Percentiles rank a stretch among this genome's conserved stretches.
Evolutionary conservation across 768 basidiomycete genomes (phyloP).

Genomic region (Hericium alpestre): DNA sequence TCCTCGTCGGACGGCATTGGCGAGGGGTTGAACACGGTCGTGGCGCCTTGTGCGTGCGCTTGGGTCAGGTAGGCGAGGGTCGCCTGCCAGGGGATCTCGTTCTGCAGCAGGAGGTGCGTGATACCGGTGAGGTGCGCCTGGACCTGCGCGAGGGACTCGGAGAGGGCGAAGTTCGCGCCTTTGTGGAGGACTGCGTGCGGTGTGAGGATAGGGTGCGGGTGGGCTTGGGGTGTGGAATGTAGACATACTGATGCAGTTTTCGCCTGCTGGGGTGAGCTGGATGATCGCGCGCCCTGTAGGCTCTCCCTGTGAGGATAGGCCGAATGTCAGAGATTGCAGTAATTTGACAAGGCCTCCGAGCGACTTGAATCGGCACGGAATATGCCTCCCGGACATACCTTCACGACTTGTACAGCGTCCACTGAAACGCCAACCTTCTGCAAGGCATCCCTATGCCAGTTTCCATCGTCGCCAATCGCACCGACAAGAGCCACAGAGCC

Average conservation of each 20-base stretch:
- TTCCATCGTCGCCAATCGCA: conserved; percentile 43
- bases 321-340: background rate
- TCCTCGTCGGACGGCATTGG: conserved; percentile 34
- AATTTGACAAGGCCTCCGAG: background rate
- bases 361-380: background rate
- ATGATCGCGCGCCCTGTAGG: conserved; percentile 52
- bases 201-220: background rate
- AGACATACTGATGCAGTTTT: conserved; percentile 47
- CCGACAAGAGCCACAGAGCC: conserved; percentile 39
- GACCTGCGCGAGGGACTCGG: conserved; percentile 21
- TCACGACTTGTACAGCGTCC: conserved; percentile 25
- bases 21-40: conserved; percentile 46
- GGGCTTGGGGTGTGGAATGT: background rate
- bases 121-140: conserved; percentile 21
- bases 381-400: conserved; percentile 19
- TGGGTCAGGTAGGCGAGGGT: conserved; percentile 28
- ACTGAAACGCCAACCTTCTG: conserved; percentile 30
- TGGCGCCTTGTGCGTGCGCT: conserved; percentile 6
- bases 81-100: conserved; percentile 40
- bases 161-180: conserved; percentile 42
- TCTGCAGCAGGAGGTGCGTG: conserved; percentile 49
- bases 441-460: conserved; percentile 35
- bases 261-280: conserved; percentile 45
- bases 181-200: conserved; percentile 37
- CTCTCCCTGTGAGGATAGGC: conserved; percentile 22